Evolutionary conservation across 805 yeast species (phyloP).

Genomic region (Yarrowia keelungensis): DNA sequence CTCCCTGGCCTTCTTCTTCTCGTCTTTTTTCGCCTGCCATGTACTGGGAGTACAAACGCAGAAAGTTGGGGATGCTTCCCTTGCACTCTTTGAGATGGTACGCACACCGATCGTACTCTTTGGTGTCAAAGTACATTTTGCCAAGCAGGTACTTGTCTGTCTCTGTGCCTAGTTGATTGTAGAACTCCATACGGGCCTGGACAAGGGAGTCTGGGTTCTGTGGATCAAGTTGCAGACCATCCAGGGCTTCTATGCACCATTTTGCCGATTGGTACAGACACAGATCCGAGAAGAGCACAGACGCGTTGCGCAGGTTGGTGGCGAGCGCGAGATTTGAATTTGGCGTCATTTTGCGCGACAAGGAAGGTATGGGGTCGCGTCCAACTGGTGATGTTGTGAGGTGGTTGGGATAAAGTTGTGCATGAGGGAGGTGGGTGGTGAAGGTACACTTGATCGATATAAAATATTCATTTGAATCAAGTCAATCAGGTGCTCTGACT

Average conservation of each 20-base stretch:
- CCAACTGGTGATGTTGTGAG: constrained; percentile 1
- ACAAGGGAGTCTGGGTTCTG: constrained; percentile 9
- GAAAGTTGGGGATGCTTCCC: constrained; percentile 55
- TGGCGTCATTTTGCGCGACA: neutral
- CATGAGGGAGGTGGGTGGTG: neutral
- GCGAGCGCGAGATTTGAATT: neutral
- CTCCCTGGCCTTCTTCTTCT: constrained; percentile 75
- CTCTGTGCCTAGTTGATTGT: constrained; percentile 20
- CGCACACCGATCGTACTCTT: constrained; percentile 84
- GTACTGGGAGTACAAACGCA: constrained; percentile 71
- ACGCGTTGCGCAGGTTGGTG: constrained; percentile 7
- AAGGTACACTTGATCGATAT: too few relatives aligned
- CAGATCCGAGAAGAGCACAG: constrained; percentile 23
- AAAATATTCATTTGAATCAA: too few relatives aligned
- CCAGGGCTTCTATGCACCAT: constrained; percentile 31
- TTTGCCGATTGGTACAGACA: constrained; percentile 37
- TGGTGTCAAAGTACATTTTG: constrained; percentile 74
- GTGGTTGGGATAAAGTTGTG: constrained; percentile 3
- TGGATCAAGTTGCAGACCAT: constrained; percentile 18
- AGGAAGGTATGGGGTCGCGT: neutral
- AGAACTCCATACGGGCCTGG: constrained; percentile 7
- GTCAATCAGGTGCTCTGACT: too few relatives aligned
- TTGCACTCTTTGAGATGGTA: constrained; percentile 60
- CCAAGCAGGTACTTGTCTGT: constrained; percentile 67
- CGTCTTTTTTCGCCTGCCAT: constrained; percentile 77